phyloP scores from a whole-genome alignment of 805 yeast species.

The Huiozyma naganishii region DNA sequence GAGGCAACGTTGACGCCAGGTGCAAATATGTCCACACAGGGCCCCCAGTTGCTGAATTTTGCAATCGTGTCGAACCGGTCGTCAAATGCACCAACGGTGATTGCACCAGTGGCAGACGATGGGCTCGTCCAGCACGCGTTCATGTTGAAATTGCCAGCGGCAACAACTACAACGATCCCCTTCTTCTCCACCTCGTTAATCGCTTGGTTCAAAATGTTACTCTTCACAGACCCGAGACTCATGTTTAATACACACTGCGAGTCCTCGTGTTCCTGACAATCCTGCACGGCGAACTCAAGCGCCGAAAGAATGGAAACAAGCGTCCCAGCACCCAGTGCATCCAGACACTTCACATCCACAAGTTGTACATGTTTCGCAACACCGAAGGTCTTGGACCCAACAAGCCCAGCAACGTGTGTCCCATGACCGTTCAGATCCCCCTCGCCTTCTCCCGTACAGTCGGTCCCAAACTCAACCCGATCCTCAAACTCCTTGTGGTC shows the following conservation, averaged over 20 bases:
- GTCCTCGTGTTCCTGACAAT: slow-evolving; percentile 27
- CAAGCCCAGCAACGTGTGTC: slow-evolving; percentile 84
- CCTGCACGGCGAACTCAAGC: slow-evolving; percentile 56
- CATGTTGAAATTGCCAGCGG: slow-evolving; percentile 76
- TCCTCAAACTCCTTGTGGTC: slow-evolving; percentile 55
- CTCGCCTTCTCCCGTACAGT: slow-evolving; percentile 47
- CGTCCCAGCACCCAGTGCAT: slow-evolving; percentile 58
- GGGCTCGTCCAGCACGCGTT: slow-evolving; percentile 84
- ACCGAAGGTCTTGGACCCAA: slow-evolving; percentile 72
- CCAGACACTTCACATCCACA: slow-evolving; percentile 67
- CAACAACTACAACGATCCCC: slow-evolving; percentile 65
- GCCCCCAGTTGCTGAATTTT: slow-evolving; percentile 81
- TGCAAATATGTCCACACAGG: slow-evolving; percentile 80
- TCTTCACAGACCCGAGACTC: slow-evolving; percentile 68
- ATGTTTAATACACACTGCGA: slow-evolving; percentile 60
- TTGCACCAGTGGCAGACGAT: slow-evolving; percentile 60
- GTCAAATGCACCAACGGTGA: slow-evolving; percentile 84
- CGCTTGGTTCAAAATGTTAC: slow-evolving; percentile 60
- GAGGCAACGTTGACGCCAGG: slow-evolving; percentile 66
- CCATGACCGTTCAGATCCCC: slow-evolving; percentile 83
- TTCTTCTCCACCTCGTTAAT: slow-evolving; percentile 62
- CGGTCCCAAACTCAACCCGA: slow-evolving; percentile 48
- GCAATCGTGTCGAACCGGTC: slow-evolving; percentile 64
- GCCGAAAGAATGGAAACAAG: slow-evolving; percentile 56
- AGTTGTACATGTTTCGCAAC: slow-evolving; percentile 63